These are phyloP conservation scores for Nothopassalora personata DNA, from an alignment of 2,329 filamentous ascomycete species.

Conservation along the genomic window DNA sequence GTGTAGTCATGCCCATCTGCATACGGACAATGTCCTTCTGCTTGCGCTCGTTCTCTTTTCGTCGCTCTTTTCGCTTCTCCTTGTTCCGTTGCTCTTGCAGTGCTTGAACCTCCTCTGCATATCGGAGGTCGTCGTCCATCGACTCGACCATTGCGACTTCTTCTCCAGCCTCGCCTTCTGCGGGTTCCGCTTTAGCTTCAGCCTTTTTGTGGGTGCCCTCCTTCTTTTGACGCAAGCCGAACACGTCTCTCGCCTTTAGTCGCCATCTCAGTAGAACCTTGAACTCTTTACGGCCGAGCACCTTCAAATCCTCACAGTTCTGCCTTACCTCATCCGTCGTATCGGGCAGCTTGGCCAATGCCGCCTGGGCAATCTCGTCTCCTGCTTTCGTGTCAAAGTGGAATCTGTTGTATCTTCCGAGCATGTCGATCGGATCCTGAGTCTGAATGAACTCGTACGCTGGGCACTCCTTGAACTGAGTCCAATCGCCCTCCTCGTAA, in stretches of 20 bases:
- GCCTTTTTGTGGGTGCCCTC: constrained; percentile 27
- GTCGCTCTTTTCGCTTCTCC: constrained; percentile 74
- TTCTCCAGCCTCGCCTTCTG: constrained; percentile 40
- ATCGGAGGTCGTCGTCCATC: constrained; percentile 91
- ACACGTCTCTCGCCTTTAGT: constrained; percentile 80
- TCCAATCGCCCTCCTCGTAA: constrained; percentile 94
- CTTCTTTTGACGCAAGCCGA: constrained; percentile 78
- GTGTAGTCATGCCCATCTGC: constrained; percentile 95
- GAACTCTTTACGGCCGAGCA: constrained; percentile 91
- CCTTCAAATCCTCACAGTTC: constrained; percentile 78
- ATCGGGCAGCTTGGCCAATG: constrained; percentile 77
- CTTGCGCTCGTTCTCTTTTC: constrained; percentile 88
- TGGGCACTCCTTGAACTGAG: constrained; percentile 80
- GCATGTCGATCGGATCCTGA: constrained; percentile 83
- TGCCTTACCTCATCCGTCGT: constrained; percentile 76
- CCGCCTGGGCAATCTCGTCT: constrained; percentile 75
- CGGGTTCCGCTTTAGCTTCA: constrained; percentile 34
- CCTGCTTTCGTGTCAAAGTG: constrained; percentile 73
- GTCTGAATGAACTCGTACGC: constrained; percentile 94
- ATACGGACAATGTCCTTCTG: constrained; percentile 91
- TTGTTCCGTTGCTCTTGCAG: constrained; percentile 73
- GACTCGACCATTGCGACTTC: constrained; percentile 74
- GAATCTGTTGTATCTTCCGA: constrained; percentile 79
- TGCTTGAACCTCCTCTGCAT: constrained; percentile 79
- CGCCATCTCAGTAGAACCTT: constrained; percentile 85